Conservation (phyloP, 768 basidiomycete genomes). For the Erythrobasidium yunnanense region DNA sequence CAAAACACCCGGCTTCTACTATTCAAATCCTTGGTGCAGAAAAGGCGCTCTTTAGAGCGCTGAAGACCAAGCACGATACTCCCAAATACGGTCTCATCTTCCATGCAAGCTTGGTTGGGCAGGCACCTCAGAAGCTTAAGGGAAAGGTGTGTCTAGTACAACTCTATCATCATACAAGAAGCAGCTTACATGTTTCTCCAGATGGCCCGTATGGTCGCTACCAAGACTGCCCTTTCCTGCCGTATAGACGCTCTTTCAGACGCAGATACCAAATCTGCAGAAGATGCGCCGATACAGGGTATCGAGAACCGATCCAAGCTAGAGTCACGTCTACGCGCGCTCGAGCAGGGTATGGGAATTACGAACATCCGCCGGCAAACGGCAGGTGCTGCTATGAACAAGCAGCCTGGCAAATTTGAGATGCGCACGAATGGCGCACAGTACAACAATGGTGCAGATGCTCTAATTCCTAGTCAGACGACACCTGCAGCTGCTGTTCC, state of each 20-base stretch:
- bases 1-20: conserved; percentile 48
- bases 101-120: conserved; percentile 91
- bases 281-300: conserved; percentile 76
- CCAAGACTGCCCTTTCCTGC: conserved; percentile 91
- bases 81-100: conserved; percentile 97
- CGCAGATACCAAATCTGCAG: conserved; percentile 66
- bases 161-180: neutral
- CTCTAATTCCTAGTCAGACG: conserved; percentile 66
- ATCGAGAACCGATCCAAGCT: conserved; percentile 88
- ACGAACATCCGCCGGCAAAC: conserved; percentile 53
- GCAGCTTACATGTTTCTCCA: conserved; percentile 37
- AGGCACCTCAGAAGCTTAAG: conserved; percentile 94
- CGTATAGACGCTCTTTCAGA: conserved; percentile 96
- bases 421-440: conserved; percentile 61
- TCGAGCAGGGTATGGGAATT: conserved; percentile 71
- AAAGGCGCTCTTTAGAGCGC: conserved; percentile 47
- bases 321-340: conserved; percentile 77
- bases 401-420: conserved; percentile 69
- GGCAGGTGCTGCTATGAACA: conserved; percentile 42
- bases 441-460: conserved; percentile 80
- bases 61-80: conserved; percentile 49
- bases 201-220: conserved; percentile 99
- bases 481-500: no score
- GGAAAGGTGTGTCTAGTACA: conserved; percentile 58
- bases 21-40: conserved; percentile 48